A percentile compares a stretch with the other conserved stretches of the same genome.
Evolutionary conservation across 352 stramenopile genomes (phyloP).

Genomic region (Pythium coloratum): DNA sequence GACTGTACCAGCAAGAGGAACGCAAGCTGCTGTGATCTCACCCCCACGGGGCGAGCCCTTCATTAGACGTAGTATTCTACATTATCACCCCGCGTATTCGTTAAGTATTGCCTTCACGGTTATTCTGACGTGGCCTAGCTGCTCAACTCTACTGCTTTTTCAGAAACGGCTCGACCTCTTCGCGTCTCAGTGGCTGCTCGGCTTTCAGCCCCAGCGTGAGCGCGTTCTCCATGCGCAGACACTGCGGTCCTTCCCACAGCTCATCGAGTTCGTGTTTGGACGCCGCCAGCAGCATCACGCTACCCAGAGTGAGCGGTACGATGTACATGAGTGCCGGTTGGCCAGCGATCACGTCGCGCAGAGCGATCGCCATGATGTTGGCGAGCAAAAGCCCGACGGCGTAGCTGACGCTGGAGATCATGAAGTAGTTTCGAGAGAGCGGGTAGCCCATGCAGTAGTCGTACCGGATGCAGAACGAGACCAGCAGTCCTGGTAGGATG

Average conservation of each 20-base stretch:
- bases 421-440: slow-evolving; percentile 80
- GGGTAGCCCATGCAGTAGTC: slow-evolving; percentile 76
- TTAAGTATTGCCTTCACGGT: slow-evolving; percentile 7
- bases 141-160: slow-evolving; percentile 18
- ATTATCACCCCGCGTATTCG: not conserved
- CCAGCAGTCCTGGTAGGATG: slow-evolving; percentile 90
- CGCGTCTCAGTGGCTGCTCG: slow-evolving; percentile 8
- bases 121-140: not conserved
- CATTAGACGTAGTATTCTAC: slow-evolving; percentile 7
- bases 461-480: slow-evolving; percentile 91
- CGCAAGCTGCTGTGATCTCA: slow-evolving; percentile 1
- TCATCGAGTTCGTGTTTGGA: slow-evolving; percentile 54
- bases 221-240: slow-evolving; percentile 31
- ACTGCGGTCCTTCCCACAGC: slow-evolving; percentile 77
- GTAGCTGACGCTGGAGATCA: slow-evolving; percentile 65
- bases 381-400: slow-evolving; percentile 90
- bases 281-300: slow-evolving; percentile 57
- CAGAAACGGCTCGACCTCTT: slow-evolving; percentile 30
- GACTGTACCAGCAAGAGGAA: slow-evolving; percentile 26
- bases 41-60: not conserved
- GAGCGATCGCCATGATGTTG: slow-evolving; percentile 90
- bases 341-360: slow-evolving; percentile 84
- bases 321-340: slow-evolving; percentile 96
- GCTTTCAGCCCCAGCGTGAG: slow-evolving; percentile 1
- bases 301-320: slow-evolving; percentile 84